phyloP scores from a whole-genome alignment of 805 yeast species.

The Wickerhamomyces pijperi region DNA sequence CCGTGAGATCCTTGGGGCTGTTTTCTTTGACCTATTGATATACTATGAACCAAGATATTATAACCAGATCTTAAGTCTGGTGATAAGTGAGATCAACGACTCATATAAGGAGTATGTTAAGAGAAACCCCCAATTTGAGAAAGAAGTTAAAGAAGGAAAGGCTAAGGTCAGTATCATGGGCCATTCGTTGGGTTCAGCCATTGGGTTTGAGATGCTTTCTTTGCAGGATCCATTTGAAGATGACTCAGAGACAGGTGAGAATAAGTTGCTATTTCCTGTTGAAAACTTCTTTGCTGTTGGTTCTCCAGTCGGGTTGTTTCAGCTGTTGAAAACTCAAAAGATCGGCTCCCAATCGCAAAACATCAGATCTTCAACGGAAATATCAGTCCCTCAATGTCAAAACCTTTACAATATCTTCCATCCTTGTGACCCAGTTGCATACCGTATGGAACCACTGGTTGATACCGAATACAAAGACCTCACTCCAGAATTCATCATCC shows the following conservation, averaged over 20 bases:
- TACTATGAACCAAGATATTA: background rate
- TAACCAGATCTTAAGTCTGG: background rate
- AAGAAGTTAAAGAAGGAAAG: no score
- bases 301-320: background rate
- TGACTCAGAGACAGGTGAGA: background rate
- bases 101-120: background rate
- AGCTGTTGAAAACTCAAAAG: background rate
- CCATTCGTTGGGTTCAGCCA: background rate
- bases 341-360: background rate
- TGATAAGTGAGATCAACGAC: background rate
- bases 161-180: background rate
- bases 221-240: background rate
- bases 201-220: background rate
- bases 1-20: background rate
- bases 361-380: no score
- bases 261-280: background rate
- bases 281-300: background rate
- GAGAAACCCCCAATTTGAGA: background rate
- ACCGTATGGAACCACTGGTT: background rate
- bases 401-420: background rate
- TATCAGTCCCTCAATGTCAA: background rate
- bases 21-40: background rate
- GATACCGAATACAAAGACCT: background rate
- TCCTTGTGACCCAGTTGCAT: background rate
- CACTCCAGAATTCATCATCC: background rate